Base-by-base conservation (phyloP, 2,329 filamentous ascomycete genomes). In the Xylaria sp. region DNA sequence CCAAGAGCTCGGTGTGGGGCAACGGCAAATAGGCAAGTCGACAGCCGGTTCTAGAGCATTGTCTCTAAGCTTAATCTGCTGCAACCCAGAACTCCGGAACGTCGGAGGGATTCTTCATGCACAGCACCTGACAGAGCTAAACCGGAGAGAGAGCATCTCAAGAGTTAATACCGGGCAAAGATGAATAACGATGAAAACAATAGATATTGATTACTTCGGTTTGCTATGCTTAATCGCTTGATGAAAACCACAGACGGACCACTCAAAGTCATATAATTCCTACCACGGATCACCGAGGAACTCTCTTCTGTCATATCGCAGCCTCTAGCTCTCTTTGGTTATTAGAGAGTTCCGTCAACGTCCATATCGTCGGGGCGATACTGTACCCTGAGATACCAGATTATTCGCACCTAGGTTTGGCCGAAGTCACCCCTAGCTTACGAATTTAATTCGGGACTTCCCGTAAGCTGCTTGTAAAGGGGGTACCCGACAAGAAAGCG, bases 1-100 rank as follows among this genome's bases (percentile, higher is more conserved):
- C 57, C 57, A 41, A 25, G 48, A 39, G 18, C 18, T 7, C 12
- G 43, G 30, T 52, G 50, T 61, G 66, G 52, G 57, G 66, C 18
- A 53, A 57, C 56, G 39, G 45, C 25, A 43, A 30, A 28, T 30
- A 30, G 28, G 3, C 6, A 15, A 18, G 25, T 36, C 18, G 6
- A 20, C 13, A 41, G 53, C n/a, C 39, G 4, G 9, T 18, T 41
- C 36, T 13, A 30, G 36, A n/a, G 36, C 5, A 48, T 28, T 28
- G 23, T 48, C 5, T 25, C 46, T 52, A n/a, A 52, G 25, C 25
- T 43, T 20, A 43, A 20, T 43, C 39, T 45, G 20, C 23, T 28
- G 45, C 18, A 48, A 4, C 23, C 46, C 8, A n/a, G 45, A 46
- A 3, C 20, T 15, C 36, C 13, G 25, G 46, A 30, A 28, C 2